Conservation (phyloP, 2,329 filamentous ascomycete species). For the Colletotrichum musae region DNA sequence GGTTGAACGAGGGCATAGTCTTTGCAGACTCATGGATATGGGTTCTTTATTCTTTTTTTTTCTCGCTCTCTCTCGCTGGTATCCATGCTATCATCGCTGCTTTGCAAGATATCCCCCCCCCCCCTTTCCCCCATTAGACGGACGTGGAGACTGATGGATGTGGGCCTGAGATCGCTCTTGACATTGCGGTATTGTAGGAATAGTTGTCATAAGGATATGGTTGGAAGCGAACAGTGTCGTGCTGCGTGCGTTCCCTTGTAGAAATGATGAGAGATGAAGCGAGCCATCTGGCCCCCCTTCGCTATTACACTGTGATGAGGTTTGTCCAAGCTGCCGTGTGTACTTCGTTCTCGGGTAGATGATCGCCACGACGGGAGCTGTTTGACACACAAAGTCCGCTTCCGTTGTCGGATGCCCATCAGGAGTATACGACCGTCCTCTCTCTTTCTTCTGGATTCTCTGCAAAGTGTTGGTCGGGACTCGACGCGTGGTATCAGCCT, state of each 20-base stretch:
- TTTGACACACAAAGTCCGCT: too few relatives aligned
- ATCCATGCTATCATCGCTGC: background rate
- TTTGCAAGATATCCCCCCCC: background rate
- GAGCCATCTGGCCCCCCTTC: too few relatives aligned
- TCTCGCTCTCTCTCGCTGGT: background rate
- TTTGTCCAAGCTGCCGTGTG: too few relatives aligned
- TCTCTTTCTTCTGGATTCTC: too few relatives aligned
- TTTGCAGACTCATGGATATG: slow-evolving; percentile 5
- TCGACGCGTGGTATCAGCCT: too few relatives aligned
- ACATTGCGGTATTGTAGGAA: slow-evolving; percentile 9
- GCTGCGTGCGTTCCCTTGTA: background rate
- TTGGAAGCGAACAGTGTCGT: background rate
- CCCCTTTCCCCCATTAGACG: slow-evolving; percentile 2
- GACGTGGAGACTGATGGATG: slow-evolving; percentile 1
- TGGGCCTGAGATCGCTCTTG: background rate
- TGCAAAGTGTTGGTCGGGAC: too few relatives aligned
- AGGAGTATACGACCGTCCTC: too few relatives aligned
- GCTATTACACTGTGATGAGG: too few relatives aligned
- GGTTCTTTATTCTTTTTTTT: background rate
- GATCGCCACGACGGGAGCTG: too few relatives aligned
- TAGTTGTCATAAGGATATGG: slow-evolving; percentile 9
- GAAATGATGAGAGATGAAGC: slow-evolving; percentile 6
- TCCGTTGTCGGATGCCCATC: too few relatives aligned
- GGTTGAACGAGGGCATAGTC: slow-evolving; percentile 27
- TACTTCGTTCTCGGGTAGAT: too few relatives aligned